Percentiles rank a stretch among this genome's conserved stretches.
phyloP scores from a whole-genome alignment of 768 basidiomycete species.

The Erythrobasidium yunnanense region DNA sequence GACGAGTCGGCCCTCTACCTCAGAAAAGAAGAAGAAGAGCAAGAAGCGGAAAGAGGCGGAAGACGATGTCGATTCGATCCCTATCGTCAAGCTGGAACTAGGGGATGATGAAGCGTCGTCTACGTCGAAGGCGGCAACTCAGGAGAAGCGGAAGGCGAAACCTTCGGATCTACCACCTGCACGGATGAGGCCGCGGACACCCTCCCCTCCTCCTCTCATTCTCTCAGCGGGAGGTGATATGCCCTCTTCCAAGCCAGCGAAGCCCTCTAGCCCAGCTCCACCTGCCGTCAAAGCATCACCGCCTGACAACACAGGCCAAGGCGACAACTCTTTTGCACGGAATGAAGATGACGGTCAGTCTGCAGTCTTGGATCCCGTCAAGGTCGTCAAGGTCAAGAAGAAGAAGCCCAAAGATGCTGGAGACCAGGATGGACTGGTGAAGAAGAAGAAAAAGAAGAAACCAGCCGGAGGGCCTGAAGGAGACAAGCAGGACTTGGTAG shows the following conservation, averaged over 20 bases:
- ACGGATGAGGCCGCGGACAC: neutral
- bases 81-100: slow-evolving; percentile 67
- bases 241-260: neutral
- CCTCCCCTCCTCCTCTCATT: slow-evolving; percentile 17
- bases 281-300: neutral
- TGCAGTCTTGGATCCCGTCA: neutral
- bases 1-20: slow-evolving; percentile 39
- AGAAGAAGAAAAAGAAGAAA: neutral
- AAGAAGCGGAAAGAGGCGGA: slow-evolving; percentile 55
- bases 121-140: neutral
- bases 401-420: neutral
- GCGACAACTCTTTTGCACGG: no score
- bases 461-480: neutral
- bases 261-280: neutral
- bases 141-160: neutral
- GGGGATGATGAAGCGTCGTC: slow-evolving; percentile 1
- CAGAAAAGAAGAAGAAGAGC: slow-evolving; percentile 44
- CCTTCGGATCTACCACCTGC: neutral
- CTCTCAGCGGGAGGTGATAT: slow-evolving; percentile 9
- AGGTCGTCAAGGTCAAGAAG: neutral
- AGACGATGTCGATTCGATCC: slow-evolving; percentile 87
- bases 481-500: no score
- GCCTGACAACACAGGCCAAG: neutral
- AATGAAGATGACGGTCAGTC: neutral
- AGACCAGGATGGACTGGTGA: neutral